These are phyloP conservation scores for Ogataea thermomethanolica DNA, from an alignment of 805 yeast species.

Conservation along the genomic window DNA sequence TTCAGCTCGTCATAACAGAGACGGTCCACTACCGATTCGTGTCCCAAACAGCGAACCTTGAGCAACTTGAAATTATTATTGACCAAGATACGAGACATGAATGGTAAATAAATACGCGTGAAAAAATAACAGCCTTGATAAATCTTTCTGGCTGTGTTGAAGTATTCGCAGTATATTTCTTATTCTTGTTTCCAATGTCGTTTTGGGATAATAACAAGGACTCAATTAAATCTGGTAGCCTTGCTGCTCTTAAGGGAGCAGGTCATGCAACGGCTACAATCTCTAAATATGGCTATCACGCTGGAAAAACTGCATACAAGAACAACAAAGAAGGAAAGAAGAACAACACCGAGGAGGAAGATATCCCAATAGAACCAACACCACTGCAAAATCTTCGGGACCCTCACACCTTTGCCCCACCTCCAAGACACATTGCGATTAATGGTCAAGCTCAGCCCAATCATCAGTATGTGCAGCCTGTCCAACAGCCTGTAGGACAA, in stretches of 20 bases:
- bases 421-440: conserved; percentile 26
- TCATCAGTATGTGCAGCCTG: conserved; percentile 7
- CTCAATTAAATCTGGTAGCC: conserved; percentile 46
- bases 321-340: conserved; percentile 27
- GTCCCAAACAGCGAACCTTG: conserved; percentile 11
- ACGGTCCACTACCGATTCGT: conserved; percentile 22
- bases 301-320: conserved; percentile 49
- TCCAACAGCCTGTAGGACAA: conserved; percentile 3
- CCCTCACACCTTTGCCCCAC: conserved; percentile 36
- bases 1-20: conserved; percentile 25
- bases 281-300: conserved; percentile 41
- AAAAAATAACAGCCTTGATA: conserved; percentile 3
- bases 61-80: conserved; percentile 24
- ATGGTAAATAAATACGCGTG: conserved; percentile 9
- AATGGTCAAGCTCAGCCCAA: conserved; percentile 20
- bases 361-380: conserved; percentile 13
- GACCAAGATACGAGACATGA: conserved; percentile 30
- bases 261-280: conserved; percentile 49
- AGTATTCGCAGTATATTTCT: neutral
- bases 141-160: conserved; percentile 3
- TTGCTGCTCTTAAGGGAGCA: conserved; percentile 47
- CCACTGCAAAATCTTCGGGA: conserved; percentile 25
- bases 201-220: conserved; percentile 54
- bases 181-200: conserved; percentile 22
- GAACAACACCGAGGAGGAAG: conserved; percentile 13